A percentile compares a stretch with the other conserved stretches of the same genome.
Evolutionary conservation across 2,329 filamentous ascomycete genomes (phyloP).

Genomic region (Hymenoscyphus fructigenus): DNA sequence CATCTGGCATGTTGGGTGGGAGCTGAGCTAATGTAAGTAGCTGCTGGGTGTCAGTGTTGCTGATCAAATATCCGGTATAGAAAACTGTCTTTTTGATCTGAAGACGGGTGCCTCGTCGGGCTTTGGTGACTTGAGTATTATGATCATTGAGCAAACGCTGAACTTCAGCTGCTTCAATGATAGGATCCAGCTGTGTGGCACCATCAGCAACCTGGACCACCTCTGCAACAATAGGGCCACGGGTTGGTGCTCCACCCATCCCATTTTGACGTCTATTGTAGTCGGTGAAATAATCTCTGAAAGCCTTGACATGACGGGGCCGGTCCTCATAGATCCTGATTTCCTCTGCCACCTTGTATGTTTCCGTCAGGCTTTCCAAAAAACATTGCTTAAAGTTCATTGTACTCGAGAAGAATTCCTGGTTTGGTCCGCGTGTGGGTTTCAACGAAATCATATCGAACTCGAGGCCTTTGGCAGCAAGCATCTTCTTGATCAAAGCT

Average conservation of each 20-base stretch:
- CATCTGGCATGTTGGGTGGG: conserved; percentile 59
- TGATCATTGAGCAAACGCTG: conserved; percentile 88
- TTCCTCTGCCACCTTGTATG: conserved; percentile 79
- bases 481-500: conserved; percentile 78
- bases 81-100: conserved; percentile 84
- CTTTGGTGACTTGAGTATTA: conserved; percentile 59
- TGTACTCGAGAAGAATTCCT: conserved; percentile 75
- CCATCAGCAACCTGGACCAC: conserved; percentile 84
- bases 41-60: conserved; percentile 66
- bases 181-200: conserved; percentile 70
- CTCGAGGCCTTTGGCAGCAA: conserved; percentile 71
- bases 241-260: conserved; percentile 50
- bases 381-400: conserved; percentile 93
- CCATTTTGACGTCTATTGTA: conserved; percentile 64
- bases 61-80: conserved; percentile 89
- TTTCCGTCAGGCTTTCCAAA: conserved; percentile 77
- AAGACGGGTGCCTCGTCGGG: conserved; percentile 47
- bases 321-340: conserved; percentile 74
- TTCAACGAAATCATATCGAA: conserved; percentile 91
- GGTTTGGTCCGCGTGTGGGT: conserved; percentile 76
- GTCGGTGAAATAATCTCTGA: conserved; percentile 78
- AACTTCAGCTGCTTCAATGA: conserved; percentile 77
- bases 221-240: conserved; percentile 70
- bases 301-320: conserved; percentile 69
- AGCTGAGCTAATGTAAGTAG: conserved; percentile 69